Evolutionary conservation across 352 stramenopile species (phyloP).

Genomic region (Phytophthora kernoviae): DNA sequence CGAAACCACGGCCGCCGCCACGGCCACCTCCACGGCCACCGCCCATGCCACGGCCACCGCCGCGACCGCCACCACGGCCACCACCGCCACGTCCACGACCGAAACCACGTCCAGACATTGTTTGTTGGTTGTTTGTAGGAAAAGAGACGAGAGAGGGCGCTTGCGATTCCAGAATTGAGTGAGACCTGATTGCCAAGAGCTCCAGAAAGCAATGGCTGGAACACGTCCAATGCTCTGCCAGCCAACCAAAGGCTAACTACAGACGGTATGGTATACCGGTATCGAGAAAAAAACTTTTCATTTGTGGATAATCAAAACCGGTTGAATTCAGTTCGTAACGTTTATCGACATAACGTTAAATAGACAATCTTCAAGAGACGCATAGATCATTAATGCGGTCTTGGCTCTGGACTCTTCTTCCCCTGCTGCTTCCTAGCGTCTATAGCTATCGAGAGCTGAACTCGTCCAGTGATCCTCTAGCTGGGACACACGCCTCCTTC

Average conservation of each 20-base stretch:
- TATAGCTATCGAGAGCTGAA: slow-evolving; percentile 46
- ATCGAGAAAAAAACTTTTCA: neutral
- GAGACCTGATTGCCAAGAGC: neutral
- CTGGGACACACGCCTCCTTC: slow-evolving; percentile 57
- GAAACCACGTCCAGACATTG: slow-evolving; percentile 70
- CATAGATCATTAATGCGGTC: slow-evolving; percentile 2
- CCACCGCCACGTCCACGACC: slow-evolving; percentile 57
- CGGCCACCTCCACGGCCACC: slow-evolving; percentile 46
- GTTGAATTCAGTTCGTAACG: neutral
- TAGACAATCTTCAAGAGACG: slow-evolving; percentile 10
- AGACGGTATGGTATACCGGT: neutral
- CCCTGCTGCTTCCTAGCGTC: slow-evolving; percentile 14
- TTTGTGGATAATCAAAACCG: slow-evolving; percentile 1
- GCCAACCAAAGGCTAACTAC: slow-evolving; percentile 34
- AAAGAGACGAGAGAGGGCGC: slow-evolving; percentile 13
- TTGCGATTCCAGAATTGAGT: slow-evolving; percentile 30
- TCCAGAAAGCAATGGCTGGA: slow-evolving; percentile 29
- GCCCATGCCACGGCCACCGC: slow-evolving; percentile 54
- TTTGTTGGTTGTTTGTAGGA: slow-evolving; percentile 21
- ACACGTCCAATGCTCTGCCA: slow-evolving; percentile 20
- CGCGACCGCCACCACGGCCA: slow-evolving; percentile 44
- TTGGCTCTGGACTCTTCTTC: neutral
- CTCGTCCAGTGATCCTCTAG: slow-evolving; percentile 33
- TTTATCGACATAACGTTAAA: slow-evolving; percentile 10
- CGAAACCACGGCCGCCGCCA: slow-evolving; percentile 48